These are phyloP conservation scores for Desmodesmus armatus DNA, from an alignment of 139 green algal species.

Conservation along the genomic window DNA sequence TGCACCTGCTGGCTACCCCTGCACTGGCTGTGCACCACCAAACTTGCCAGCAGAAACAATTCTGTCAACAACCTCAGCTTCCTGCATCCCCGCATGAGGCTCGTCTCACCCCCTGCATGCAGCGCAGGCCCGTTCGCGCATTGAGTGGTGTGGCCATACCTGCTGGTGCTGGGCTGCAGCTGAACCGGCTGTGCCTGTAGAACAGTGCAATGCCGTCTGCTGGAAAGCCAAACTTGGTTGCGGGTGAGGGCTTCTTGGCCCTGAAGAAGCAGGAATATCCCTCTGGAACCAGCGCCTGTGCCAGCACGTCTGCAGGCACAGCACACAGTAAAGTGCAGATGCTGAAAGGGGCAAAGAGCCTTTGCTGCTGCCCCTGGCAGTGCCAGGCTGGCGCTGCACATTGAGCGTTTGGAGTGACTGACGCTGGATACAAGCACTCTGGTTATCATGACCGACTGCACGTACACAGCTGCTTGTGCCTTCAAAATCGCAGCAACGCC, in stretches of 20 bases:
- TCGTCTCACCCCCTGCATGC: too few species aligned
- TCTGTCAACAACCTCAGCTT: too few species aligned
- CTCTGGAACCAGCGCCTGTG: slow-evolving; percentile 9
- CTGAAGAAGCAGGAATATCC: slow-evolving; percentile 58
- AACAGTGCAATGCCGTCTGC: slow-evolving; percentile 70
- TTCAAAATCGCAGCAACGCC: too few species aligned
- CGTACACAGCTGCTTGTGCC: too few species aligned
- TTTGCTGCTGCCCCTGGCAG: too few species aligned
- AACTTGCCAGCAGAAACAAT: too few species aligned
- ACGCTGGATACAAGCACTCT: too few species aligned
- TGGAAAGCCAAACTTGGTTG: slow-evolving; percentile 52
- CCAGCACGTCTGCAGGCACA: slow-evolving; percentile 46
- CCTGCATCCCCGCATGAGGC: too few species aligned
- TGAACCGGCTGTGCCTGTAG: slow-evolving; percentile 57
- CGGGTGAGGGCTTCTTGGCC: slow-evolving; percentile 62
- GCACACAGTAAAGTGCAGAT: neutral
- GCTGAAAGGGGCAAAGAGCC: neutral
- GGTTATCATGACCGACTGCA: too few species aligned
- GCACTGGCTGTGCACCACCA: too few species aligned
- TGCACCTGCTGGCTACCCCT: too few species aligned
- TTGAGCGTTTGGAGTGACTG: neutral
- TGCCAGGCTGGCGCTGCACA: neutral
- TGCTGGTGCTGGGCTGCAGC: slow-evolving; percentile 6
- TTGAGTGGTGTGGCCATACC: neutral
- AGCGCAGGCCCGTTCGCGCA: too few species aligned